A percentile compares a stretch with the other conserved stretches of the same genome.
Evolutionary conservation across 2,329 filamentous ascomycete species (phyloP).

Genomic region (Colletotrichum sp.): DNA sequence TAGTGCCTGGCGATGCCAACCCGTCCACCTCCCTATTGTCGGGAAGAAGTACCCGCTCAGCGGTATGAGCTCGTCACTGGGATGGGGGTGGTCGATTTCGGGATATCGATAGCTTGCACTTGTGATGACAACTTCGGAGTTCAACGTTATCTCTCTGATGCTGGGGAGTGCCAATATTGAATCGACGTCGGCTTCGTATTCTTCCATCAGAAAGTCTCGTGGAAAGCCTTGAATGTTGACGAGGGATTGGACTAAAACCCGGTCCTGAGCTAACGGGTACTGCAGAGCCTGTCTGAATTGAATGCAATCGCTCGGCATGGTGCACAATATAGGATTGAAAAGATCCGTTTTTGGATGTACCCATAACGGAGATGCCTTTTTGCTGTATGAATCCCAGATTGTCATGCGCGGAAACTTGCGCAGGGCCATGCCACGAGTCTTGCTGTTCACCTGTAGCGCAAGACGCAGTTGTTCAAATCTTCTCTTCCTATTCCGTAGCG

Average conservation of each 20-base stretch:
- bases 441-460: not conserved
- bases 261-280: not conserved
- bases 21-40: not conserved
- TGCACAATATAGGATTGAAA: not conserved
- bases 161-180: not conserved
- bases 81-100: not conserved
- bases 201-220: not conserved
- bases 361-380: not conserved
- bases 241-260: not conserved
- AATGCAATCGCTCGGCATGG: not conserved
- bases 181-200: not conserved
- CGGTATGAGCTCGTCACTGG: not conserved
- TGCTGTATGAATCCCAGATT: not conserved
- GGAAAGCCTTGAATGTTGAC: not conserved
- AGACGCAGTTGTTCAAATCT: not conserved
- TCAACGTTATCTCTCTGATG: not conserved
- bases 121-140: not conserved
- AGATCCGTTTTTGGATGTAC: not conserved
- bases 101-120: not conserved
- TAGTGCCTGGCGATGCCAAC: not conserved
- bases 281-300: not conserved
- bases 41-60: not conserved
- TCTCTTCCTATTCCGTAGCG: not conserved
- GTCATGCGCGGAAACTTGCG: not conserved
- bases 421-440: not conserved